Evolutionary conservation across 352 stramenopile species (phyloP), one percentile per base, ranked within the genome.

Genomic region (Phytophthora sansomeana): DNA sequence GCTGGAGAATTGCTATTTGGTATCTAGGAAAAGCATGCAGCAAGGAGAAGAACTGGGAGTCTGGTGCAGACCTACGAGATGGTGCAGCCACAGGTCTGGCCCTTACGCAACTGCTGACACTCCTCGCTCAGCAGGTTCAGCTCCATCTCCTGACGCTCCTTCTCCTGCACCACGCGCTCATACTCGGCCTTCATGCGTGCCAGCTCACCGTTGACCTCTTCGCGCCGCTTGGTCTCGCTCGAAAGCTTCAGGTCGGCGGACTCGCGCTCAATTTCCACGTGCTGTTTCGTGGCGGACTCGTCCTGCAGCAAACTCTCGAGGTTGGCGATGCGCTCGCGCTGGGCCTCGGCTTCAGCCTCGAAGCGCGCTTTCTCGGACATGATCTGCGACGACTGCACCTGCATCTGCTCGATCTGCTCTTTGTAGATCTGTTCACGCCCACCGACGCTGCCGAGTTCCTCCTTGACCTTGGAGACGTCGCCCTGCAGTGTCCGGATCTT

Each of bases 401-500:
- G 81, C 80, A 94, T 89, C 68, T 92, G 79, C 64, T 96, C 88
- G 53, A 96, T 92, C 74, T 95, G 86, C 67, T 93, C 84, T 60
- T 89, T 87, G 75, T 92, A 93, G 65, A 95, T 90, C 72, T 94
- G 83, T 43, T 93, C 83, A 33, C 85, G 83, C 6, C 83, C 88
- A 29, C 86, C 82, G 32, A 92, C 85, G 44, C 83, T 93, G 33
- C 85, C 88, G 11, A 96, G 80, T 38, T 92, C 81, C 72, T 96
- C 88, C 49, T 93, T 92, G 13, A 94, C 86, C 24, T 88, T 89
- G 3, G 81, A 78, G 6, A 92, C 81, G 55, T 95, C 83, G 26
- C 75, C 68, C 60, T 94, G 83, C 21, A 95, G 67, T 46, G 69
- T 75, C n/a, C 83, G 80, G 32, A 96, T 86, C 70, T 93, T 82